Evolutionary conservation across 2,329 filamentous ascomycete species (phyloP), one percentile per base, ranked within the genome.

Genomic region (Beauveria rudraprayagi): DNA sequence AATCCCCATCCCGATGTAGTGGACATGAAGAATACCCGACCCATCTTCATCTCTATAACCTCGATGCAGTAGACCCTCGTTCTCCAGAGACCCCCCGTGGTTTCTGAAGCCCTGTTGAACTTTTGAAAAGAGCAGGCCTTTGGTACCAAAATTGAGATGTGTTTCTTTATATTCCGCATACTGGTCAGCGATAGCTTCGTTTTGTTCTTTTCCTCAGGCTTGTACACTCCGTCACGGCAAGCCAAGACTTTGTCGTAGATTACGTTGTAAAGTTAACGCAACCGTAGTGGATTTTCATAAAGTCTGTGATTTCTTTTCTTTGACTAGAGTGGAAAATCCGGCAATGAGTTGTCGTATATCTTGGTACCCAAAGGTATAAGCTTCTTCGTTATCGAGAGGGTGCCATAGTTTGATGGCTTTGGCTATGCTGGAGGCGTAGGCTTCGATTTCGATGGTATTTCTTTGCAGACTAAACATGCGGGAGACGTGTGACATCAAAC

Each of bases 311-410:
- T 22, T 22, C 9, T 17, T 30, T 40, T 43, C 37, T 19, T 28
- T 28, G 40, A 16, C 16, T 9, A 19, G 37, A 30, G n/a, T 44
- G 3, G 10, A 30, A 9, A 30, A 43, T 14, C 37, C 14, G 11
- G 52, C 9, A 14, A 28, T 24, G 5, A 14, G 9, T 16, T n/a
- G 43, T 46, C 10, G 19, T 26, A 3, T 43, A n/a, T 41, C n/a
- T 53, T 51, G 48, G 19, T 40, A 8, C n/a, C 10, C 40, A 22
- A 17, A 17, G 19, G 41, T 34, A 3, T 19, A 9, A 47, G 28
- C 28, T 58, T 58, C 56, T 58, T 43, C 56, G 44, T 50, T 10
- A 30, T 58, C 56, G 34, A 26, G 56, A 58, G 44, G 46, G 56
- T 51, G 56, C 46, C 56, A 58, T 58, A 22, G 17, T 24, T 56